Base-by-base conservation (phyloP, 1,139 yeast species). In the Kluyveromyces sp. region DNA sequence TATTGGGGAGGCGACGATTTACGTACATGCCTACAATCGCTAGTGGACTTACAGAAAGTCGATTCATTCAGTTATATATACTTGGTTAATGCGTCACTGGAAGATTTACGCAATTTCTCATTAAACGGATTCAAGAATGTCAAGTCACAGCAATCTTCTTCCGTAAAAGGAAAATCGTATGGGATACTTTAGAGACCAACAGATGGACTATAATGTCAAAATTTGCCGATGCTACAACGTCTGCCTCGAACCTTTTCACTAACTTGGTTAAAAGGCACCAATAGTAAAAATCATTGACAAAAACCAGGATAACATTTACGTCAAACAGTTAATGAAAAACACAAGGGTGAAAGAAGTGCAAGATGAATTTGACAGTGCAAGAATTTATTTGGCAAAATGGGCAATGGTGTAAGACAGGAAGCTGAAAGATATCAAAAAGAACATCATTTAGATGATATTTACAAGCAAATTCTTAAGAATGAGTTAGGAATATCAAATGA, bases 1-100 rank as follows among this genome's bases (percentile, higher is more conserved):
- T 83, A 82, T 57, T 92, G 97, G 97, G 98, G 98, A 29, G 98
- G 97, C 1, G 76, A 75, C 39, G 86, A 86, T 55, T 82, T 94
- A 52, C 66, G 88, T 53, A 68, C 71, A 40, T 74, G 73, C 10
- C 66, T 90, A 40, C 68, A 70, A 39, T 64, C 67, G 41, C 73
- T 75, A 53, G 80, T 86, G 37, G 79, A 78, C 47, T 65, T 88
- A 35, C 88, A 83, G 54, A 74, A 74, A 51, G 80, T 95, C 0
- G 74, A 84, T 0, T 64, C 85, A 39, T 97, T 87, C 56, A 78
- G 81, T 3, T 78, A 85, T 0, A 79, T 89, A 29, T 77, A 76
- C 59, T 72, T 92, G 50, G 76, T 92, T 30, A 88, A 90, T 64
- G 96, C 97, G 0, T 80, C 83, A 2, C 72, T 80, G 29, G 84